Evolutionary conservation across 1,284 basidiomycete species (phyloP), one percentile per base, ranked within the genome.

Genomic region (Ceratobasidium sp.): DNA sequence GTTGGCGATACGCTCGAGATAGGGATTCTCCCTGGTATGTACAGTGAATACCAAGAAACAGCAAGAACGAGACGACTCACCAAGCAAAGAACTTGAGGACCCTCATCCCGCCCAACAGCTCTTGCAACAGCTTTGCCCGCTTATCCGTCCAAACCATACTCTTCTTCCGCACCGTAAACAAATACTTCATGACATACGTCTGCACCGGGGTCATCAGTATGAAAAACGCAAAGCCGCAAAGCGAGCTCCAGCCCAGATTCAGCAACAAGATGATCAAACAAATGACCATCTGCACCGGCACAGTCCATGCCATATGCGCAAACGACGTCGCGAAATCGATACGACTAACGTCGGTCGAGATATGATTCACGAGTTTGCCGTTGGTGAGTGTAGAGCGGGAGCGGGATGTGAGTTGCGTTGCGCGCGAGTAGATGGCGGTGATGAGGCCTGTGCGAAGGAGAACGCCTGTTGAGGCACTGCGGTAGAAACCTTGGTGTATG

Each of bases 11-110:
- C 93, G 89, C 55, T 89, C 86, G 73, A 94, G 78, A 78, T 82
- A 82, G 64, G 81, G 82, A 74, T 78, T 78, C 78, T 85, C 82
- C 79, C 76, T 76, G 55, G 81, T 81, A 54, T 80, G 80, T 66
- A 83, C 48, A 30, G 16, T 44, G 7, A 65, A 23, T 16, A 68
- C 16, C 1, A 59, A 33, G 67, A 44, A 46, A 23, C 48, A 41
- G 33, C 35, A 23, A 54, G 14, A 30, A 44, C 87, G 84, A 95
- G 96, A 95, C 93, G 2, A 81, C 79, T 80, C 93, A 92, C 92
- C 92, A 94, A n/a, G 92, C 89, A 82, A 96, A 95, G 84, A 93
- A 93, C 84, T 97, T 98, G 88, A 97, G 94, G 76, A 97, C 89
- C 81, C 94, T 92, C 90, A 97, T 96, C 5, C 76, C 82, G 30